Evolutionary conservation across 805 yeast species (phyloP).

Genomic region (Phaffomyces thermotolerans): DNA sequence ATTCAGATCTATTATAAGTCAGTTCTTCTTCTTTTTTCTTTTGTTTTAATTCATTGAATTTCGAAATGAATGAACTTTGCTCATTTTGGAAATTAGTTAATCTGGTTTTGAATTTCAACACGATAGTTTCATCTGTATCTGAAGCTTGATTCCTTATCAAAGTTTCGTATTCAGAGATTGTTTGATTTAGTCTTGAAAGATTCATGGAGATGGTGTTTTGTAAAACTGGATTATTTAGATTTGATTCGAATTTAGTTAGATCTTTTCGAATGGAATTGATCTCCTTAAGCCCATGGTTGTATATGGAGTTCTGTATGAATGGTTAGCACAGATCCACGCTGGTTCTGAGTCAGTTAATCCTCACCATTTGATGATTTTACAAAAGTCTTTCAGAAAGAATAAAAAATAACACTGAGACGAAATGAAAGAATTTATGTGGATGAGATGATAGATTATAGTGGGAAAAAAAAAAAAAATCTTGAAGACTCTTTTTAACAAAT

Average conservation of each 20-base stretch:
- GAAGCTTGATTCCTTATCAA: conserved; percentile 2
- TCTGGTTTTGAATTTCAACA: conserved; percentile 49
- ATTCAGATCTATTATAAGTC: conserved; percentile 37
- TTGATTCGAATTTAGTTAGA: conserved; percentile 54
- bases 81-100: conserved; percentile 46
- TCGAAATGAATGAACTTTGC: conserved; percentile 23
- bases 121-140: neutral
- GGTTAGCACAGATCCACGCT: neutral
- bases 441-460: too few relatives aligned
- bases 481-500: too few relatives aligned
- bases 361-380: neutral
- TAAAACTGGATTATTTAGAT: conserved; percentile 28
- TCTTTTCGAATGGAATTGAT: conserved; percentile 67
- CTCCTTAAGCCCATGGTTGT: conserved; percentile 86
- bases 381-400: too few relatives aligned
- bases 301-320: conserved; percentile 60
- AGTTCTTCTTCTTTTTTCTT: conserved; percentile 29
- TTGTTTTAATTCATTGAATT: conserved; percentile 30
- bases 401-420: too few relatives aligned
- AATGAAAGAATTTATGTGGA: too few relatives aligned
- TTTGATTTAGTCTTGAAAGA: conserved; percentile 63
- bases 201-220: conserved; percentile 54
- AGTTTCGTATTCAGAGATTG: conserved; percentile 61
- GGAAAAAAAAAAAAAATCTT: neutral
- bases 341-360: neutral